Conservation (phyloP, 257 asterid species). For the Fraxinus pennsylvanica region DNA sequence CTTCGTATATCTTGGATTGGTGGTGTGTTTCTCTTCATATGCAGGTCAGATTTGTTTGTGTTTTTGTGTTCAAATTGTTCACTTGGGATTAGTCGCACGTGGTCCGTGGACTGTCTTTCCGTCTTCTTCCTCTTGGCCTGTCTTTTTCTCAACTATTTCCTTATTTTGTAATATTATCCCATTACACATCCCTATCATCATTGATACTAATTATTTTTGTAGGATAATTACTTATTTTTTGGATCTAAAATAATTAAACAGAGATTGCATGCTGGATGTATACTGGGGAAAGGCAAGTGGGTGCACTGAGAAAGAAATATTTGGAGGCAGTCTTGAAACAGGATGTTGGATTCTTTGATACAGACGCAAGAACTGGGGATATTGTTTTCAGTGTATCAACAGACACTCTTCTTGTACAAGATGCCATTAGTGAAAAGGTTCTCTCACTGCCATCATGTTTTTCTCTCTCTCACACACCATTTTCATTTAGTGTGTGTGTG, state of each 20-base stretch:
- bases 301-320: conserved; percentile 82
- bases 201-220: no score
- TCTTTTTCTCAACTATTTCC: conserved; percentile 45
- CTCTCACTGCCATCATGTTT: neutral
- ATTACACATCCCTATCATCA: conserved; percentile 61
- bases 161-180: conserved; percentile 43
- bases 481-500: conserved; percentile 21
- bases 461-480: neutral
- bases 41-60: conserved; percentile 59
- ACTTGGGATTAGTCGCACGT: conserved; percentile 68
- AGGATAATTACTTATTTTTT: no score
- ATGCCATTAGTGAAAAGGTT: conserved; percentile 99
- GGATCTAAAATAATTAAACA: conserved; percentile 27
- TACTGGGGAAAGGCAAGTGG: conserved; percentile 92
- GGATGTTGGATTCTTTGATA: conserved; percentile 96
- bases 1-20: conserved; percentile 89
- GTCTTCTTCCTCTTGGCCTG: conserved; percentile 68
- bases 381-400: conserved; percentile 95
- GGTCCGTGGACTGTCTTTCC: conserved; percentile 83
- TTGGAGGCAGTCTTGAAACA: conserved; percentile 93
- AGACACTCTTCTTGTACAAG: conserved; percentile 96
- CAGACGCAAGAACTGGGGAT: conserved; percentile 98
- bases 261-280: conserved; percentile 99
- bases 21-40: conserved; percentile 94
- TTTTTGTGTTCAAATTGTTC: conserved; percentile 11